These are phyloP conservation scores for Fusarium brachygibbosum DNA, from an alignment of 2,329 filamentous ascomycete species.

Conservation along the genomic window DNA sequence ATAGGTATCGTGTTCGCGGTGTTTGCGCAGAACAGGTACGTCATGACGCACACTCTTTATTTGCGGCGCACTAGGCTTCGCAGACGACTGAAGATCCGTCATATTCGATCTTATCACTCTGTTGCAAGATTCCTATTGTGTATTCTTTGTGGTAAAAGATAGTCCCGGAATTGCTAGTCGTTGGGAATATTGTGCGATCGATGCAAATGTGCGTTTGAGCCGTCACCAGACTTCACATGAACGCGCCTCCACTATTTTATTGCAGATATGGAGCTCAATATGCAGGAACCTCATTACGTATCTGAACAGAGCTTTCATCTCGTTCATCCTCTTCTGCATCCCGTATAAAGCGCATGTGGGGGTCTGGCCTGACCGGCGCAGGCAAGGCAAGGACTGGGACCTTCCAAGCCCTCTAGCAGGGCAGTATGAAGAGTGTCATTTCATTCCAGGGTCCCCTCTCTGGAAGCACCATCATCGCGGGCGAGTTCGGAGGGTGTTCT, in stretches of 20 bases:
- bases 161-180: background rate
- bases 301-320: conserved; percentile 8
- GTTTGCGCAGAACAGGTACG: conserved; percentile 37
- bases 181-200: conserved; percentile 5
- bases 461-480: conserved; percentile 9
- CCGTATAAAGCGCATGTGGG: conserved; percentile 28
- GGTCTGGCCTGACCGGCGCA: background rate
- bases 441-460: conserved; percentile 16
- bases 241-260: conserved; percentile 39
- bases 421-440: background rate
- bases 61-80: conserved; percentile 16
- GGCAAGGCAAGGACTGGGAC: conserved; percentile 4
- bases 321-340: background rate
- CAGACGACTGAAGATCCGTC: conserved; percentile 26
- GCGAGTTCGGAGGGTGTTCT: conserved; percentile 39
- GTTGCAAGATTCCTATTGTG: background rate
- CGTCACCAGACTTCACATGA: conserved; percentile 30
- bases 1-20: conserved; percentile 19
- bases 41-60: conserved; percentile 39
- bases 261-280: conserved; percentile 10
- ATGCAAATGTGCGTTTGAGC: conserved; percentile 16
- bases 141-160: background rate
- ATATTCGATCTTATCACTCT: conserved; percentile 17
- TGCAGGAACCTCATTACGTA: conserved; percentile 46
- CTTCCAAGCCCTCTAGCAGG: conserved; percentile 7